A percentile compares a stretch with the other conserved stretches of the same genome.
phyloP scores from a whole-genome alignment of 1,284 basidiomycete species.

The Mycena sp. region DNA sequence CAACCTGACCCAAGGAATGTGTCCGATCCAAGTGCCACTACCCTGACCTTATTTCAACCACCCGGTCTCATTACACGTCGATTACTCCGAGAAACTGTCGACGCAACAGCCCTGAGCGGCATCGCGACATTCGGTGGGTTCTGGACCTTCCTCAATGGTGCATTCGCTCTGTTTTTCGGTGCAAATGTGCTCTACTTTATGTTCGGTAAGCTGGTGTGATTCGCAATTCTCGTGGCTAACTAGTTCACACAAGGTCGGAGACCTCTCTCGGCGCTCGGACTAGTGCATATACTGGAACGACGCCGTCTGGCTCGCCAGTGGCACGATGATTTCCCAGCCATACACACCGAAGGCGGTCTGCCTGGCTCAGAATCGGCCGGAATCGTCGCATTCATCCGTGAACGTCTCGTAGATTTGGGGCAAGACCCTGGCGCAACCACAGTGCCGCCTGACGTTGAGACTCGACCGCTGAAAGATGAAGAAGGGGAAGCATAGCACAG shows the following conservation, averaged over 20 bases:
- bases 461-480: no score
- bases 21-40: background rate
- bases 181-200: background rate
- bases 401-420: no score
- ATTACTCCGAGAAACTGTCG: background rate
- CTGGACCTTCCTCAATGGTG: no score
- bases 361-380: conserved; percentile 10
- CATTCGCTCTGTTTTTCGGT: no score
- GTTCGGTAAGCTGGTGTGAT: background rate
- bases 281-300: conserved; percentile 9
- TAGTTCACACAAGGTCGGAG: background rate
- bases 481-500: no score
- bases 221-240: background rate
- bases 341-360: background rate
- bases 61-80: background rate
- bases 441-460: no score
- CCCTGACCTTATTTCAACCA: background rate
- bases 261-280: background rate
- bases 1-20: no score
- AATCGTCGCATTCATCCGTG: conserved; percentile 8
- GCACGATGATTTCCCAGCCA: conserved; percentile 12
- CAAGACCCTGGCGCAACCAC: no score
- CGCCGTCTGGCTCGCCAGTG: background rate
- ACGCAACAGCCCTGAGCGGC: no score
- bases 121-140: no score